Evolutionary conservation across 345 rosid species (phyloP), one percentile per base, ranked within the genome.

Genomic region (Syzygium aromaticum): DNA sequence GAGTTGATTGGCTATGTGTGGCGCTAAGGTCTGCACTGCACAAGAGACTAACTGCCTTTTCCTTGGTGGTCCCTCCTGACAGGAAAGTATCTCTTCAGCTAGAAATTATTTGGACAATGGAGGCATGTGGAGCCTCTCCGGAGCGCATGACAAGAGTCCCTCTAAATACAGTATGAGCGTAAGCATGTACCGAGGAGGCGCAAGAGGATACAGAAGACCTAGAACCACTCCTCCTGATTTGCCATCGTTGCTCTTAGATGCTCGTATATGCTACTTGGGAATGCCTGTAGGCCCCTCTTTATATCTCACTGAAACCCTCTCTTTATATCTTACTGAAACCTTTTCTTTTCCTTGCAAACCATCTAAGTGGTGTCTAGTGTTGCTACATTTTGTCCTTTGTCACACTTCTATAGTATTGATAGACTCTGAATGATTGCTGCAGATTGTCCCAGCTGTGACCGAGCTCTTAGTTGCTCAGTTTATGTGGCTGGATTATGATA

Each of bases 231-330:
- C 98, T 77, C 99, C 98, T 30, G 99, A 98, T 93, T 90, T 98
- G 92, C 98, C 98, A 53, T 98, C 99, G 52, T 90, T 94, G 93
- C 97, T 96, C 43, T 94, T 98, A 91, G 98, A 95, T 94, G 95
- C 96, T 90, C 91, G 98, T 84, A 95, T 96, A 84, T 88, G 93
- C 90, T 96, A 94, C 91, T 93, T 98, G 38, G 99, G 98, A 88
- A 94, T 96, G 99, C 98, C 99, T 8, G 99, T 98, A 85, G 92
- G 97, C 87, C 77, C 16, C 51, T 85, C 7, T 53, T 82, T 19
- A 28, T 53, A 63, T 85, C 77, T 51, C 6, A 1, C 78, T 4
- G 9, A 38, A 33, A 17, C 6, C 12, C 38, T 16, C 51, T 85
- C 7, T 53, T 82, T 19, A 28, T 53, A 63, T 85, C 77, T 51